Percentiles rank a stretch among this genome's conserved stretches.
Evolutionary conservation across 805 yeast species (phyloP).

Genomic region (Brettanomyces anomalus): DNA sequence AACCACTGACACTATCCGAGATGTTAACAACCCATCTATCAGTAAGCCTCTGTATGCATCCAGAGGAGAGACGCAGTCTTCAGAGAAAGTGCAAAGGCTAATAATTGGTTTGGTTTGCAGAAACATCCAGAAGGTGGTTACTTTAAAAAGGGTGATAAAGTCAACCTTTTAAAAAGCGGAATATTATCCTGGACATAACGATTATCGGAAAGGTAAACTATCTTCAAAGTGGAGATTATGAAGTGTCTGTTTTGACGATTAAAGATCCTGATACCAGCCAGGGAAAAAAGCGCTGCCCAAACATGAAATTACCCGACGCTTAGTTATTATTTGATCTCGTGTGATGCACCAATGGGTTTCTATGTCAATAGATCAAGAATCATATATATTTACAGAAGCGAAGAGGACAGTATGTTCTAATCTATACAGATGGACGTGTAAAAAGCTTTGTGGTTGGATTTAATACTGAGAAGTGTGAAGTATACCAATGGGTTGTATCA

Average conservation of each 20-base stretch:
- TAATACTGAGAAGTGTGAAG: conserved; percentile 36
- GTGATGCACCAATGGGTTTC: conserved; percentile 42
- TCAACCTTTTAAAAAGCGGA: too few species aligned
- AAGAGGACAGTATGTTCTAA: conserved; percentile 44
- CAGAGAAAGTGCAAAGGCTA: conserved; percentile 20
- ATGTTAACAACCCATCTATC: conserved; percentile 10
- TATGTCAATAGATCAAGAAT: conserved; percentile 45
- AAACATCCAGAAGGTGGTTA: conserved; percentile 51
- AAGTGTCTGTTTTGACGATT: conserved; percentile 7
- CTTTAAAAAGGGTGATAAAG: conserved; percentile 47
- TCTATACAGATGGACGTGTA: conserved; percentile 41
- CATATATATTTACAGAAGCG: conserved; percentile 49
- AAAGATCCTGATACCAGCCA: conserved; percentile 7
- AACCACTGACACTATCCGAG: conserved; percentile 18
- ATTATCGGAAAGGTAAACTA: conserved; percentile 10
- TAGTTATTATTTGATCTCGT: conserved; percentile 44
- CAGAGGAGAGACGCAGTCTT: conserved; percentile 10
- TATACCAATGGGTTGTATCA: conserved; percentile 56
- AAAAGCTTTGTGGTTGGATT: conserved; percentile 47
- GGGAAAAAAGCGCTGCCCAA: conserved; percentile 12
- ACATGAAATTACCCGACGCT: conserved; percentile 38
- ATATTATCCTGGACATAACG: conserved; percentile 25
- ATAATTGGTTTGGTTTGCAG: conserved; percentile 28
- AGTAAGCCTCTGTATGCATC: conserved; percentile 15
- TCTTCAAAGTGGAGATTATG: conserved; percentile 8